Percentiles rank a stretch among this genome's conserved stretches.
phyloP scores from a whole-genome alignment of 305 asterid genomes.

The Lippia alba region DNA sequence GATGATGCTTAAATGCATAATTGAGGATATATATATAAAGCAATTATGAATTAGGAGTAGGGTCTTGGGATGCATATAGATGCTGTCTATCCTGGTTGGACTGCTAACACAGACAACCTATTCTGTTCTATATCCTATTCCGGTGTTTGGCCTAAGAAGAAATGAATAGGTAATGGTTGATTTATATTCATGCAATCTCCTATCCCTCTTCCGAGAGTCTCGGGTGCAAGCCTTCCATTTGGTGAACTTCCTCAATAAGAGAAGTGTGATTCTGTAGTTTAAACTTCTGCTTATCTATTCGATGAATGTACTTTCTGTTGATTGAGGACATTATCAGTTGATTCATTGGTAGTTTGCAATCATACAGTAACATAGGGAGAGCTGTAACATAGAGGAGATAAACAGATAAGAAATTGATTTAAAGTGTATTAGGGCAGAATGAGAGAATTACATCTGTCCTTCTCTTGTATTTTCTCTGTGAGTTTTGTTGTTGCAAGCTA shows the following conservation, averaged over 20 bases:
- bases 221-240: neutral
- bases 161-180: neutral
- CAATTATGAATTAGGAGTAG: no score
- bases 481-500: no score
- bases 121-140: neutral
- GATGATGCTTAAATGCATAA: no score
- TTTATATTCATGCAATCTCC: neutral
- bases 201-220: neutral
- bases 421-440: slow-evolving; percentile 1
- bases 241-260: slow-evolving; percentile 7
- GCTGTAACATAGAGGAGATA: slow-evolving; percentile 2
- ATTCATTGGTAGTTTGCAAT: slow-evolving; percentile 4
- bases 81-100: no score
- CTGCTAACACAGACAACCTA: no score
- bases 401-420: slow-evolving; percentile 7
- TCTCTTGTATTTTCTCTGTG: no score
- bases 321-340: slow-evolving; percentile 4
- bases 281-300: neutral
- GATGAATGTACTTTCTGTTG: neutral
- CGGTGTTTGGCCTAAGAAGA: neutral
- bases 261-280: slow-evolving; percentile 9
- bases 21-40: no score
- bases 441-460: neutral
- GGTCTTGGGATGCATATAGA: no score
- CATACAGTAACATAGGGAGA: slow-evolving; percentile 14